Evolutionary conservation across 257 asterid species (phyloP).

Genomic region (Sherardia arvensis): DNA sequence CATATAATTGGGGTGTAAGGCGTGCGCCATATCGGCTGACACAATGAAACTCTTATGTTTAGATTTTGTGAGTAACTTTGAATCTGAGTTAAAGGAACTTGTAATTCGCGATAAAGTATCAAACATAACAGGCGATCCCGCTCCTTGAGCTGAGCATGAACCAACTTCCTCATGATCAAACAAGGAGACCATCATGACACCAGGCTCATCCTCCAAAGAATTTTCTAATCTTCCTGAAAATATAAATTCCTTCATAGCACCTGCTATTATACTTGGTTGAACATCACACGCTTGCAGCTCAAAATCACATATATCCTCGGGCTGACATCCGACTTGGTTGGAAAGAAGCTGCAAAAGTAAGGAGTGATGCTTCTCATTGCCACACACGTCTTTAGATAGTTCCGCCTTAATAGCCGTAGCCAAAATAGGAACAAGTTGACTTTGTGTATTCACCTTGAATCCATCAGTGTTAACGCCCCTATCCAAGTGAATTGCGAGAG

Average conservation of each 20-base stretch:
- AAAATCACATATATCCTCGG: conserved; percentile 80
- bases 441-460: conserved; percentile 75
- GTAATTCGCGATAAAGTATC: conserved; percentile 90
- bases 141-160: conserved; percentile 94
- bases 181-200: conserved; percentile 88
- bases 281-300: conserved; percentile 95
- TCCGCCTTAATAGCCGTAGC: conserved; percentile 90
- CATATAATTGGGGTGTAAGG: conserved; percentile 87
- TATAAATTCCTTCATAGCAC: conserved; percentile 84
- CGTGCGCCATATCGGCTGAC: conserved; percentile 99
- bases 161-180: conserved; percentile 98
- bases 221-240: conserved; percentile 81
- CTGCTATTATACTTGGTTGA: conserved; percentile 80
- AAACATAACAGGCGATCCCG: conserved; percentile 80
- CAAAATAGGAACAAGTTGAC: conserved; percentile 79
- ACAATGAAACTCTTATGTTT: conserved; percentile 84
- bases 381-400: conserved; percentile 51
- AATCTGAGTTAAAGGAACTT: conserved; percentile 55
- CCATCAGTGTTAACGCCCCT: conserved; percentile 75
- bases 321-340: conserved; percentile 58
- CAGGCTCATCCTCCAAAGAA: conserved; percentile 69
- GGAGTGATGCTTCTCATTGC: conserved; percentile 64
- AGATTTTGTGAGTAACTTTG: conserved; percentile 61
- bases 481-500: conserved; percentile 89
- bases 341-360: conserved; percentile 86